These are phyloP conservation scores for Saxophila tyrrhenica DNA, from an alignment of 495 filamentous ascomycete genomes.

Conservation along the genomic window DNA sequence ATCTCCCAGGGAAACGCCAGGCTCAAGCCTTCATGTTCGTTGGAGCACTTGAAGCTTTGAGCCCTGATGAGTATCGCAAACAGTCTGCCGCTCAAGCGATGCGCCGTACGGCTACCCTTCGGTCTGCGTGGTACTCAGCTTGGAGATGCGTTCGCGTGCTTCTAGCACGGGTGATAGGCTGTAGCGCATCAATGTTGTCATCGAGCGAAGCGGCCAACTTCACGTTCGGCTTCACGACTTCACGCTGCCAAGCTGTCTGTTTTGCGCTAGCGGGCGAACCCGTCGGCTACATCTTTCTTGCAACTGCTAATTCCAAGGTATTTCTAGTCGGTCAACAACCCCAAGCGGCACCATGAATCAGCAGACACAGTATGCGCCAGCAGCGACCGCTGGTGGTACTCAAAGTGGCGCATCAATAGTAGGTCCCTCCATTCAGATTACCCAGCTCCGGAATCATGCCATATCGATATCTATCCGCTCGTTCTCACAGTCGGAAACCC, in stretches of 20 bases:
- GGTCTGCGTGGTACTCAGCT: too few species aligned
- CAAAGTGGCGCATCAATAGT: conserved; percentile 16
- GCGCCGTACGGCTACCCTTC: not conserved
- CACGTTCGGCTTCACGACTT: too few species aligned
- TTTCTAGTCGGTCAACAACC: conserved; percentile 13
- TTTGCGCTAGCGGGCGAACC: too few species aligned
- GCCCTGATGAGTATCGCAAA: not conserved
- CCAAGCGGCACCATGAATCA: conserved; percentile 14
- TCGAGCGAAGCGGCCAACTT: too few species aligned
- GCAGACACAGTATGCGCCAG: conserved; percentile 14
- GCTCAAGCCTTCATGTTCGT: too few species aligned
- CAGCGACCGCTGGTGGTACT: conserved; percentile 17
- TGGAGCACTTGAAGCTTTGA: too few species aligned
- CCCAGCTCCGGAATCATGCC: not conserved
- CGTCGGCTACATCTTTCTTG: not conserved
- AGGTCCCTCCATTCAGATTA: not conserved
- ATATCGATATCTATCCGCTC: not conserved
- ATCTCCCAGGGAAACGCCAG: too few species aligned
- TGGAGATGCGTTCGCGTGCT: too few species aligned
- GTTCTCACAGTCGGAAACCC: not conserved
- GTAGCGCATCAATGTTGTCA: too few species aligned
- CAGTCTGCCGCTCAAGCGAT: not conserved
- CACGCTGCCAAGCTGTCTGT: too few species aligned
- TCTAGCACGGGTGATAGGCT: too few species aligned
- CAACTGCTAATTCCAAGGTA: not conserved